Base-by-base conservation (phyloP, 768 basidiomycete species). In the Tulasnella calospora region DNA sequence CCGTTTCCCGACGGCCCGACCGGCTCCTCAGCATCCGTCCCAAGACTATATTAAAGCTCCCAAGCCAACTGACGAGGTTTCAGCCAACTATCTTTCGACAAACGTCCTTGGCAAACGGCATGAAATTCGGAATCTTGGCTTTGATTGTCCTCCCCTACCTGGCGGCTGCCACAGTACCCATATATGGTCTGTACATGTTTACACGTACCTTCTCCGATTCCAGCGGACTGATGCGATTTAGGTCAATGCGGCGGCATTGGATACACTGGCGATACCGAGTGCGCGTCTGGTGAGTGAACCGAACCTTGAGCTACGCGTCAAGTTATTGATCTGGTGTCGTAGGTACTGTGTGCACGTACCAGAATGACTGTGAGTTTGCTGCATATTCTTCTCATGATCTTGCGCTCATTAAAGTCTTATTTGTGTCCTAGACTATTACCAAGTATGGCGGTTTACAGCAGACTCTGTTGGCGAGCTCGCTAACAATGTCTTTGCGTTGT, bases 141-240 rank as follows among this genome's bases (percentile, higher is more conserved):
- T 61, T 61, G 57, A 61, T 30, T 40, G 35, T 46, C n/a, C n/a
- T 72, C 71, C 71, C 71, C 8, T 72, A 40, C 71, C n/a, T 72
- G 71, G 71, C 44, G 21, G 36, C 71, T 12, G 71, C 40, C 13
- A 33, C 33, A 7, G 71, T 73, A 41, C 33, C 71, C 21, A 13
- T 73, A 3, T 73, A 73, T 33, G 71, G 71, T 73, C 21, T 36
- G 71, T 73, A 27, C 27, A 33, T 35, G 10, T 61, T 61, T 30
- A 57, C 55, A 27, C 51, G 23, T 5, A 9, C 12, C 30, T 6
- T 30, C 12, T 27, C 21, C 19, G 10, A 61, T 61, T 8, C 30
- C 57, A 61, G 30, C 5, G 0, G 7, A 33, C 21, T 23, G 12
- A 67, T 27, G 23, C 17, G 5, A 33, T 1, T 2, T 35, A 67